Evolutionary conservation across 73 alveolate species (phyloP).

Genomic region (Effrenium voratum): DNA sequence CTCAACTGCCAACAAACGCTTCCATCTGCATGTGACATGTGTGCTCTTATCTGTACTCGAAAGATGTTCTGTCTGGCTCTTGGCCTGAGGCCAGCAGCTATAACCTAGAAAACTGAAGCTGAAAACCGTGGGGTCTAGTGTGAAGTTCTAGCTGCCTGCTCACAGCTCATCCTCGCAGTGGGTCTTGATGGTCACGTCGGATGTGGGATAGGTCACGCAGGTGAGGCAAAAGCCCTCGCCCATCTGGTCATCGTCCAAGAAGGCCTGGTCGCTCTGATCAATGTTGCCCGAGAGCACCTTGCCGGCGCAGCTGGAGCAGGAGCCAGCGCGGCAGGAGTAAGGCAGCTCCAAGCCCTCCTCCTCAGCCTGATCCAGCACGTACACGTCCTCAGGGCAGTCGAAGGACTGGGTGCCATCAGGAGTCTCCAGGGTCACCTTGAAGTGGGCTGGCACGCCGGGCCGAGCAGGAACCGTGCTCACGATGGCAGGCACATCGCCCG

Average conservation of each 20-base stretch:
- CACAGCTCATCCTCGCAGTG: conserved; percentile 42
- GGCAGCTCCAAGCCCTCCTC: conserved; percentile 48
- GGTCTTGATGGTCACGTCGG: conserved; percentile 32
- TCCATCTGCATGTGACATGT: too few relatives aligned
- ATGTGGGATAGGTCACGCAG: conserved; percentile 36
- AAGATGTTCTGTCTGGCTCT: too few relatives aligned
- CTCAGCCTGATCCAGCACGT: conserved; percentile 63
- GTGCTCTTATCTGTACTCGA: too few relatives aligned
- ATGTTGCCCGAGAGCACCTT: conserved; percentile 35
- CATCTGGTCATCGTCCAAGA: conserved; percentile 32
- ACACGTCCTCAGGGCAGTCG: conserved; percentile 43
- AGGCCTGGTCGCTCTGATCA: conserved; percentile 40
- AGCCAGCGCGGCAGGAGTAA: conserved; percentile 62
- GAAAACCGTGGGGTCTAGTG: too few relatives aligned
- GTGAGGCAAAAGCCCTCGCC: conserved; percentile 29
- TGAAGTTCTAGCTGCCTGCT: too few relatives aligned
- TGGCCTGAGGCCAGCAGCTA: too few relatives aligned
- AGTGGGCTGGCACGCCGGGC: conserved; percentile 17
- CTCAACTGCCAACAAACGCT: too few relatives aligned
- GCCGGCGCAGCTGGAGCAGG: conserved; percentile 59
- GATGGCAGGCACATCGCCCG: neutral
- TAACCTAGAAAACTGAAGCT: too few relatives aligned
- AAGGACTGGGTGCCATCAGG: conserved; percentile 9
- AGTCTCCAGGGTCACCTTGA: conserved; percentile 36
- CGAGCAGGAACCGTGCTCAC: neutral